Percentiles rank a stretch among this genome's conserved stretches.
These are phyloP conservation scores for Chlorella sorokiniana DNA, from an alignment of 139 green algal genomes.

Conservation along the genomic window DNA sequence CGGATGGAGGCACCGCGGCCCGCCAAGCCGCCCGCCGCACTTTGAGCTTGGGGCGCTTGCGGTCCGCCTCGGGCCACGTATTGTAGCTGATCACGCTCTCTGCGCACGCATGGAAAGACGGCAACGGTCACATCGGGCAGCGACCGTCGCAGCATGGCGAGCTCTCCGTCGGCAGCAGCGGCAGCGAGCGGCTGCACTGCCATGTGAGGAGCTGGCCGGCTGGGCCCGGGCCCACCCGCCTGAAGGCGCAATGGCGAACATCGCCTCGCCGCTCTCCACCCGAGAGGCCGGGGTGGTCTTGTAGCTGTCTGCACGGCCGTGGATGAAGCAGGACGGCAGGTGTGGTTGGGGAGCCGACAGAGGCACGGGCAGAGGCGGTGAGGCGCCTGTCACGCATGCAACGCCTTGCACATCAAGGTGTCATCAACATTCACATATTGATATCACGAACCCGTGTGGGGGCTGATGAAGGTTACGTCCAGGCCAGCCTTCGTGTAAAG, in stretches of 20 bases:
- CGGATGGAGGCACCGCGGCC: not conserved
- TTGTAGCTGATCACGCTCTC: constrained; percentile 32
- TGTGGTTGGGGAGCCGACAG: too few species aligned
- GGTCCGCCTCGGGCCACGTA: constrained; percentile 16
- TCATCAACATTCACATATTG: too few species aligned
- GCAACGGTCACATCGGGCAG: not conserved
- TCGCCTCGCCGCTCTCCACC: constrained; percentile 26
- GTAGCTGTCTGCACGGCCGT: not conserved
- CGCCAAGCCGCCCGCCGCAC: not conserved
- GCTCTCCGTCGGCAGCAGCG: too few species aligned
- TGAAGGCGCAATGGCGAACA: constrained; percentile 28
- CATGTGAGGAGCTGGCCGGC: not conserved
- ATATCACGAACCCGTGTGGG: constrained; percentile 49
- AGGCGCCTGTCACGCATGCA: not conserved
- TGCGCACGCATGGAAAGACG: not conserved
- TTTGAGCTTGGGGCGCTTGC: constrained; percentile 20
- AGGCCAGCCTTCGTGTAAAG: constrained; percentile 52
- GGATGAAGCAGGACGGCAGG: not conserved
- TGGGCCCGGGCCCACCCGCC: not conserved
- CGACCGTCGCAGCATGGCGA: not conserved
- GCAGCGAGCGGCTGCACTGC: too few species aligned
- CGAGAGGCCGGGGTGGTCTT: constrained; percentile 8
- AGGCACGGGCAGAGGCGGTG: not conserved
- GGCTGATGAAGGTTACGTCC: constrained; percentile 60
- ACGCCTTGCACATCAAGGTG: too few species aligned